These are phyloP conservation scores for Huntiella abstrusa DNA, from an alignment of 2,329 filamentous ascomycete species.

Conservation along the genomic window DNA sequence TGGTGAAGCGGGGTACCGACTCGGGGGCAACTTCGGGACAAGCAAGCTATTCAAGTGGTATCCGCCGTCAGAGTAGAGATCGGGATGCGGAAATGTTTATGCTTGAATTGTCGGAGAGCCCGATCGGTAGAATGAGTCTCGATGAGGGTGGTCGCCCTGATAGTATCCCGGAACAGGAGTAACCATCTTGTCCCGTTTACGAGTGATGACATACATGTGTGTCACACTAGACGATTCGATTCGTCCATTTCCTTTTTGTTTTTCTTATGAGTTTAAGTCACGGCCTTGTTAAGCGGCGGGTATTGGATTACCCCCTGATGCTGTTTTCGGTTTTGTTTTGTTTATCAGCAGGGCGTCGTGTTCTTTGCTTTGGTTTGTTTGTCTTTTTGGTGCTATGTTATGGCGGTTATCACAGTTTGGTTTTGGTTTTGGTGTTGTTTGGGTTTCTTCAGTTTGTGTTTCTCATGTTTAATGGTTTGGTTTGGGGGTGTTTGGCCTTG, in stretches of 20 bases:
- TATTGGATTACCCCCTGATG: neutral
- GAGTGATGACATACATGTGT: neutral
- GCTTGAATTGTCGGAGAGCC: slow-evolving; percentile 16
- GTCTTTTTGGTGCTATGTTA: slow-evolving; percentile 1
- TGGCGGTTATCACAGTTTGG: neutral
- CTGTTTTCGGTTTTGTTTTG: slow-evolving; percentile 1
- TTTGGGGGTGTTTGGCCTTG: too few species aligned
- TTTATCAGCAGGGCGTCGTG: slow-evolving; percentile 1
- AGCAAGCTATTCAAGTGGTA: slow-evolving; percentile 6
- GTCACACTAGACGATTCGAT: neutral
- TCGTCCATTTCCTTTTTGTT: neutral
- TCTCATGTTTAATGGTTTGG: too few species aligned
- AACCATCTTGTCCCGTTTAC: neutral
- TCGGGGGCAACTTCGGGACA: slow-evolving; percentile 11
- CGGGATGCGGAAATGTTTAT: slow-evolving; percentile 15
- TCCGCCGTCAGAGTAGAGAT: slow-evolving; percentile 9
- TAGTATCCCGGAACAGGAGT: neutral
- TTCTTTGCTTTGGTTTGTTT: slow-evolving; percentile 3
- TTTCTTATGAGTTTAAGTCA: neutral
- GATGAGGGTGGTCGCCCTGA: slow-evolving; percentile 25
- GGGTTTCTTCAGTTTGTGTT: neutral
- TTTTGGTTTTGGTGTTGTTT: neutral
- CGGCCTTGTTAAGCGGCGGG: too few species aligned
- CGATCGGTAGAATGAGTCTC: slow-evolving; percentile 34
- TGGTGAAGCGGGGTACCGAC: slow-evolving; percentile 23